Conservation (phyloP, 2,329 filamentous ascomycete genomes). For the Neurospora sp. region DNA sequence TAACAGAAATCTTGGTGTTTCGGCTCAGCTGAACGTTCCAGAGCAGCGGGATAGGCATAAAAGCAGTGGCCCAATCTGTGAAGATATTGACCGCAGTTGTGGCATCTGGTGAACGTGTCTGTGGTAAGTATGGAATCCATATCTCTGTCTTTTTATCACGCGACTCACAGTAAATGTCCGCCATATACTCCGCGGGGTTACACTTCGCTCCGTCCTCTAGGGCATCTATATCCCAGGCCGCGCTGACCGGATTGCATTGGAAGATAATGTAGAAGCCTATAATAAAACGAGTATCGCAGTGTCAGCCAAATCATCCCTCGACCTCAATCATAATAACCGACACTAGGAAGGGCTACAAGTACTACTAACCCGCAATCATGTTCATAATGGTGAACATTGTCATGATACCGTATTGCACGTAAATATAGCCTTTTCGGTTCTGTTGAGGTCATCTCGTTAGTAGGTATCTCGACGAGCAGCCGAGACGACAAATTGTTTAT, state of each 20-base stretch:
- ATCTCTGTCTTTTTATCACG: neutral
- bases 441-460: neutral
- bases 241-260: neutral
- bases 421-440: neutral
- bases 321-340: neutral
- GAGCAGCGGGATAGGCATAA: neutral
- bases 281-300: neutral
- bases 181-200: neutral
- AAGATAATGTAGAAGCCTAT: neutral
- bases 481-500: neutral
- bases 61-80: neutral
- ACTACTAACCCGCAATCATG: neutral
- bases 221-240: neutral
- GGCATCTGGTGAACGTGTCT: neutral
- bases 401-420: neutral
- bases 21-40: neutral
- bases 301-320: neutral
- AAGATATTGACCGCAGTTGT: neutral
- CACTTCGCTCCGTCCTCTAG: neutral
- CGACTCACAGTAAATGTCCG: neutral
- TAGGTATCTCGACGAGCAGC: neutral
- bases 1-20: neutral
- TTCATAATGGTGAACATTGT: neutral
- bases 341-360: neutral
- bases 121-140: neutral